A percentile compares a stretch with the other conserved stretches of the same genome.
Evolutionary conservation across 495 filamentous ascomycete species (phyloP).

Genomic region (Penicillium canescens): DNA sequence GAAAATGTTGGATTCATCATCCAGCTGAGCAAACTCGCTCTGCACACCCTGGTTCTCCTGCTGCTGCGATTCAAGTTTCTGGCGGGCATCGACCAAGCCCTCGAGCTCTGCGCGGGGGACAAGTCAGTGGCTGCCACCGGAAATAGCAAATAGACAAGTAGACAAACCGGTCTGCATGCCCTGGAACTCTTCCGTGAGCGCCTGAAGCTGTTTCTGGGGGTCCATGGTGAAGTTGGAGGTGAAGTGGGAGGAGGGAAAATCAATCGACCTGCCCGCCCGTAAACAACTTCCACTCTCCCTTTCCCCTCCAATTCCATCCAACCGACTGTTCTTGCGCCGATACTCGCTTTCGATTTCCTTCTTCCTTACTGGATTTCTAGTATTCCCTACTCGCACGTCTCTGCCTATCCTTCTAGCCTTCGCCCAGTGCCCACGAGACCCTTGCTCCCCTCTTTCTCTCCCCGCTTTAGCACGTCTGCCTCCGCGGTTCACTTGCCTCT

Average conservation of each 20-base stretch:
- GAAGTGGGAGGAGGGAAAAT: constrained; percentile 27
- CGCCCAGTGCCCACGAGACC: constrained; percentile 16
- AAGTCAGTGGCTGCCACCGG: constrained; percentile 11
- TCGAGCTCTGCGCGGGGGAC: constrained; percentile 64
- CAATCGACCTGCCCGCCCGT: constrained; percentile 28
- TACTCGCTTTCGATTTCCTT: constrained; percentile 5
- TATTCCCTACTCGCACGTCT: background rate
- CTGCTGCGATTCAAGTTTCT: constrained; percentile 90
- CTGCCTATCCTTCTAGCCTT: constrained; percentile 12
- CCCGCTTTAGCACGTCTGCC: constrained; percentile 26
- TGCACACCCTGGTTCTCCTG: constrained; percentile 90
- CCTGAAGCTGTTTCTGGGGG: constrained; percentile 68
- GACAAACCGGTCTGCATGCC: constrained; percentile 75
- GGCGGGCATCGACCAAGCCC: constrained; percentile 71
- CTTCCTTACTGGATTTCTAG: background rate
- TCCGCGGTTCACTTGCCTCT: constrained; percentile 25
- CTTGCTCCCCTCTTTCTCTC: constrained; percentile 18
- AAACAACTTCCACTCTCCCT: constrained; percentile 23
- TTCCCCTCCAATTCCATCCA: constrained; percentile 22
- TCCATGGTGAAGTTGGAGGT: constrained; percentile 46
- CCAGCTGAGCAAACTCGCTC: constrained; percentile 82
- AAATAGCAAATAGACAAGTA: background rate
- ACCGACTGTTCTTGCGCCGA: constrained; percentile 4
- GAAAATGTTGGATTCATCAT: constrained; percentile 84
- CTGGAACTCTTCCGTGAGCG: constrained; percentile 83